Percentiles rank a stretch among this genome's conserved stretches.
Evolutionary conservation across 805 yeast species (phyloP).

Genomic region (Scheffersomyces lignosus): DNA sequence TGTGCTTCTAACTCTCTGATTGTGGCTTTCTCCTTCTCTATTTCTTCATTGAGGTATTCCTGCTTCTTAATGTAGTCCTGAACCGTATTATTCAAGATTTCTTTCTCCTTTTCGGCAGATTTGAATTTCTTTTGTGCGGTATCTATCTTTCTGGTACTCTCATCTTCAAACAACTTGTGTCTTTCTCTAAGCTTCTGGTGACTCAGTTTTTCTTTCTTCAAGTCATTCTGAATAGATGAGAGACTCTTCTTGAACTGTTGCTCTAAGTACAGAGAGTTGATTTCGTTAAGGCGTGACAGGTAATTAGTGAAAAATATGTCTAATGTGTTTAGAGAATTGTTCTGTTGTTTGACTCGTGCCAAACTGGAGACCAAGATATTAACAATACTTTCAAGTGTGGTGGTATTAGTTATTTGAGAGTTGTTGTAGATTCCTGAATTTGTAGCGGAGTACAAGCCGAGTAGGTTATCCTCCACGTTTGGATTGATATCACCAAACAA

Average conservation of each 20-base stretch:
- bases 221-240: slow-evolving; percentile 12
- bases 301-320: slow-evolving; percentile 56
- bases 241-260: slow-evolving; percentile 14
- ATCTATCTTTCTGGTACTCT: slow-evolving; percentile 3
- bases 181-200: slow-evolving; percentile 16
- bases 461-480: slow-evolving; percentile 47
- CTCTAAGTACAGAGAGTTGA: slow-evolving; percentile 26
- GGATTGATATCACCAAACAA: slow-evolving; percentile 61
- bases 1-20: background rate
- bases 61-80: slow-evolving; percentile 5
- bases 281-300: slow-evolving; percentile 24
- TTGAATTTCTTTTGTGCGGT: slow-evolving; percentile 4
- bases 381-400: slow-evolving; percentile 57
- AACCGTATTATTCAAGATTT: slow-evolving; percentile 7
- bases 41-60: background rate
- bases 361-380: slow-evolving; percentile 55
- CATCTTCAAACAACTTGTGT: slow-evolving; percentile 10
- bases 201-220: slow-evolving; percentile 13
- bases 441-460: slow-evolving; percentile 48
- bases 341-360: slow-evolving; percentile 59
- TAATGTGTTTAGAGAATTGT: slow-evolving; percentile 52
- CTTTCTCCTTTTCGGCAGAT: slow-evolving; percentile 9
- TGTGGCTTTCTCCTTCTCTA: background rate
- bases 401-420: slow-evolving; percentile 59
- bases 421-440: slow-evolving; percentile 59